A percentile compares a stretch with the other conserved stretches of the same genome.
These are phyloP conservation scores for Dryas alaskensis DNA, from an alignment of 306 rosid species.

Conservation along the genomic window DNA sequence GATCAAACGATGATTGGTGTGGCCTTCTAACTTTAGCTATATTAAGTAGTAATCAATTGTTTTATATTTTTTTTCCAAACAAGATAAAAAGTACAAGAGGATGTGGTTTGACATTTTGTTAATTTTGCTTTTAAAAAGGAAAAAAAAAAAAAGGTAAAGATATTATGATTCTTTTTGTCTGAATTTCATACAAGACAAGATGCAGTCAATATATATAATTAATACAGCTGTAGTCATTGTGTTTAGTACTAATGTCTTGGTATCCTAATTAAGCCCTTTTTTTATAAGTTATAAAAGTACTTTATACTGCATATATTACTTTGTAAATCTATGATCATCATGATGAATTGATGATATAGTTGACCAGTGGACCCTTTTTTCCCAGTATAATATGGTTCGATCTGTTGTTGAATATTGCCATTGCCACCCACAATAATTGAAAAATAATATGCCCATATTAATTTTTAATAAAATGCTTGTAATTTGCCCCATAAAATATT, in stretches of 20 bases:
- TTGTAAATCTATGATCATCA: neutral
- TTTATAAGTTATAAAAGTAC: neutral
- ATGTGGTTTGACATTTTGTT: neutral
- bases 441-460: neutral
- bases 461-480: too few relatives aligned
- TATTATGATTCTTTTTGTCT: neutral
- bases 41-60: neutral
- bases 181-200: neutral
- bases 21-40: neutral
- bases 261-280: neutral
- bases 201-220: neutral
- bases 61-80: neutral
- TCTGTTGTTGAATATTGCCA: neutral
- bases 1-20: neutral
- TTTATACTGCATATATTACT: neutral
- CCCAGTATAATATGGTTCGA: neutral
- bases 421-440: neutral
- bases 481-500: too few relatives aligned
- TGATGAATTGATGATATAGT: neutral
- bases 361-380: conserved; percentile 1
- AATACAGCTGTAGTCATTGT: neutral
- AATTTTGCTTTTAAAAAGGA: neutral
- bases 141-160: neutral
- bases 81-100: neutral
- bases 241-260: too few relatives aligned